phyloP scores from a whole-genome alignment of 257 asterid species.

The Plantago elongata region DNA sequence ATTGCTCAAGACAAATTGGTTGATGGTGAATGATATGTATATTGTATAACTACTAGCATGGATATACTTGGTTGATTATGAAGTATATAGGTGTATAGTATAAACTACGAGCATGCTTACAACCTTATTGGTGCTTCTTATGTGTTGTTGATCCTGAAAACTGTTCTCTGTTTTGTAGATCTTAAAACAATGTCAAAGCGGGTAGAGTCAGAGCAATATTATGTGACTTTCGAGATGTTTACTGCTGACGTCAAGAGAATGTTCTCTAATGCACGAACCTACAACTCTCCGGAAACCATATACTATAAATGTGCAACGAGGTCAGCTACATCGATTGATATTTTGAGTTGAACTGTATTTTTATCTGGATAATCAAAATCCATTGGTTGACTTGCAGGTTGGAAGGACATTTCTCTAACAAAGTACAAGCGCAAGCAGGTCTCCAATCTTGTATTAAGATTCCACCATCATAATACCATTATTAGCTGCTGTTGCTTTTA shows the following conservation, averaged over 20 bases:
- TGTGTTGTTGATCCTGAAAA: background rate
- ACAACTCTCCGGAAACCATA: slow-evolving; percentile 90
- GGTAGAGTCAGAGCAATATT: slow-evolving; percentile 86
- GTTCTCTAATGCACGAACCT: slow-evolving; percentile 92
- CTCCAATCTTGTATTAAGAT: slow-evolving; percentile 65
- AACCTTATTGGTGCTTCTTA: too few species aligned
- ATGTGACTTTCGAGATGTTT: slow-evolving; percentile 90
- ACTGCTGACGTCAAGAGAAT: slow-evolving; percentile 78
- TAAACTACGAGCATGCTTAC: too few species aligned
- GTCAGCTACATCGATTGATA: slow-evolving; percentile 40
- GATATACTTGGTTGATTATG: too few species aligned
- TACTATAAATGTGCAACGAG: slow-evolving; percentile 75
- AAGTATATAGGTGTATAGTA: too few species aligned
- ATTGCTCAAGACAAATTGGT: too few species aligned
- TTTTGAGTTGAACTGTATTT: too few species aligned
- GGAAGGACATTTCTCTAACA: slow-evolving; percentile 67
- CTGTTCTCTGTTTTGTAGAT: slow-evolving; percentile 39
- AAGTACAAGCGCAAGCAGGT: slow-evolving; percentile 60
- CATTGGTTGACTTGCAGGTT: slow-evolving; percentile 39
- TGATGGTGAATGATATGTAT: too few species aligned
- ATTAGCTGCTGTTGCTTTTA: background rate
- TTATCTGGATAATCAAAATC: background rate
- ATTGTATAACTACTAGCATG: too few species aligned
- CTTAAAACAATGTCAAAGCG: slow-evolving; percentile 85
- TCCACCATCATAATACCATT: slow-evolving; percentile 31